phyloP scores from a whole-genome alignment of 2,329 filamentous ascomycete genomes.

The Cytospora leucostoma region DNA sequence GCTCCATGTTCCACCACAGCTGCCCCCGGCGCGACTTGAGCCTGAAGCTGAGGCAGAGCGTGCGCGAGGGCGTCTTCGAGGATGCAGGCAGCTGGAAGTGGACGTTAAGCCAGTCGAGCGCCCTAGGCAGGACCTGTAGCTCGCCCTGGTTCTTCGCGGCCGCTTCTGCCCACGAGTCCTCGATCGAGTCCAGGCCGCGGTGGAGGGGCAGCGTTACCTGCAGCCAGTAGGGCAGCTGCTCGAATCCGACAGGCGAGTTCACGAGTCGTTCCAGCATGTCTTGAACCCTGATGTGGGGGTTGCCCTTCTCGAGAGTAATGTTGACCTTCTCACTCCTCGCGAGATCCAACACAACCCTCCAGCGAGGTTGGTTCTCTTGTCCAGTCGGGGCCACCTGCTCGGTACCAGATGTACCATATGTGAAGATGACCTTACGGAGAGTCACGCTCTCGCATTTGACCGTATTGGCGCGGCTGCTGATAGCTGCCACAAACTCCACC shows the following conservation, averaged over 20 bases:
- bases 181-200: conserved; percentile 60
- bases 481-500: conserved; percentile 67
- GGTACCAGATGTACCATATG: conserved; percentile 54
- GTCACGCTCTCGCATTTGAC: conserved; percentile 61
- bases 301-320: conserved; percentile 61
- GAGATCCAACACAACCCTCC: conserved; percentile 62
- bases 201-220: conserved; percentile 66
- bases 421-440: conserved; percentile 66
- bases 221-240: conserved; percentile 55
- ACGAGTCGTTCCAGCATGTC: conserved; percentile 60
- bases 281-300: conserved; percentile 67
- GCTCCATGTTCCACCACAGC: conserved; percentile 54
- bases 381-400: conserved; percentile 26
- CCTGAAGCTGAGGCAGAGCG: conserved; percentile 55
- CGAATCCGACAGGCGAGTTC: conserved; percentile 56
- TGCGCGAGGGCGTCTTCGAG: conserved; percentile 35
- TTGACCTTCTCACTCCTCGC: conserved; percentile 52
- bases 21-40: conserved; percentile 51
- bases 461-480: conserved; percentile 56
- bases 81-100: conserved; percentile 48
- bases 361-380: conserved; percentile 36
- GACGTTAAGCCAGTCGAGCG: conserved; percentile 59
- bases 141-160: conserved; percentile 46
- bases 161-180: conserved; percentile 52
- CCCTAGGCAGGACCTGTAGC: conserved; percentile 54